Evolutionary conservation across 2,329 filamentous ascomycete species (phyloP).

Genomic region (Septoria petroselini): DNA sequence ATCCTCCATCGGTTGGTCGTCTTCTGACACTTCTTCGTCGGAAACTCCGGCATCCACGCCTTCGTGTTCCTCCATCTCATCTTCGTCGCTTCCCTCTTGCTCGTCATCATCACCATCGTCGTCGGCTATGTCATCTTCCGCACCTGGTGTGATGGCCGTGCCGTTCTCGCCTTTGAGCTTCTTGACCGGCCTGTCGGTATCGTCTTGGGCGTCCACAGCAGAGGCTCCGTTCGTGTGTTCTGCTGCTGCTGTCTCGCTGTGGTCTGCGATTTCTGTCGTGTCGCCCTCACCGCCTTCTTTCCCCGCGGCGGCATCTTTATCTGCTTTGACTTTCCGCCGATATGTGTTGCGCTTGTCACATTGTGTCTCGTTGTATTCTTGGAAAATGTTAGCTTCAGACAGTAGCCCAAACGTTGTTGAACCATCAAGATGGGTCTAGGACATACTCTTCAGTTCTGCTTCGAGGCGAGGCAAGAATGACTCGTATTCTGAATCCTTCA

Average conservation of each 20-base stretch:
- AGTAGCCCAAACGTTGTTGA: neutral
- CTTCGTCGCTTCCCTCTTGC: constrained; percentile 54
- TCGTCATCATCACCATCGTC: constrained; percentile 54
- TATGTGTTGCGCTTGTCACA: constrained; percentile 72
- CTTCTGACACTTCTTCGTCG: constrained; percentile 54
- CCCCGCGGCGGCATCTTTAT: constrained; percentile 47
- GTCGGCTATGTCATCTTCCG: constrained; percentile 48
- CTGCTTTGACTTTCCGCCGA: constrained; percentile 65
- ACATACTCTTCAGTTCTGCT: constrained; percentile 71
- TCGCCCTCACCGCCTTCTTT: constrained; percentile 18
- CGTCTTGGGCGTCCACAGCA: constrained; percentile 37
- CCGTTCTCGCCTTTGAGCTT: constrained; percentile 48
- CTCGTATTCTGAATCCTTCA: constrained; percentile 72
- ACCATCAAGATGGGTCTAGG: neutral
- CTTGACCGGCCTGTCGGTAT: constrained; percentile 50
- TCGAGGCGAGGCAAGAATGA: constrained; percentile 69
- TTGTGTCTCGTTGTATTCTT: constrained; percentile 72
- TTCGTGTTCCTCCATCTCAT: constrained; percentile 40
- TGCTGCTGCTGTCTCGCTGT: constrained; percentile 14
- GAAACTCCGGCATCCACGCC: constrained; percentile 45
- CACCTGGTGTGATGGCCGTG: constrained; percentile 40
- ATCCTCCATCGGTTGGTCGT: constrained; percentile 32
- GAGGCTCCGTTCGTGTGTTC: constrained; percentile 17
- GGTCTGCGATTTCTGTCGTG: constrained; percentile 16
- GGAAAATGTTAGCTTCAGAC: constrained; percentile 16